Conservation (phyloP, 2,329 filamentous ascomycete species). For the Trichoderma koningii region DNA sequence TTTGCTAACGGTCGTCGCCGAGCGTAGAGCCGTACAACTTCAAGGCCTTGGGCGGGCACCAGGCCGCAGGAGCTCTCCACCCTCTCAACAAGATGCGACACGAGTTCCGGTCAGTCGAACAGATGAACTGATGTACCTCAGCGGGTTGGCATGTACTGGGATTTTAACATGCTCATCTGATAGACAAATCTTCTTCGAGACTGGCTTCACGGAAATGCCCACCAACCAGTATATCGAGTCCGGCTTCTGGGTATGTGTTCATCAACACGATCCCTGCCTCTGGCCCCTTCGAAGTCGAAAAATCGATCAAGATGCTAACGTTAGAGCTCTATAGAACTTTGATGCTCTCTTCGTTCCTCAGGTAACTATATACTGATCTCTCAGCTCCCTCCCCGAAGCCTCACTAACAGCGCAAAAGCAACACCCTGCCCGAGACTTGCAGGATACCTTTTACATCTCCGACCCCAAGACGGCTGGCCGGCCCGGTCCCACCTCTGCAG, state of each 20-base stretch:
- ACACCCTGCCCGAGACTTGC: constrained; percentile 93
- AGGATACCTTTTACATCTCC: constrained; percentile 98
- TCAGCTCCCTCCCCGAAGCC: neutral
- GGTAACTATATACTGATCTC: neutral
- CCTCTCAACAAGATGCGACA: constrained; percentile 91
- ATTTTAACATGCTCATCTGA: neutral
- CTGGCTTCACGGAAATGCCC: constrained; percentile 98
- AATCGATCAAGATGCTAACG: neutral
- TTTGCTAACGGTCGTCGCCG: neutral
- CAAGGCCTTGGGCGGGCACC: constrained; percentile 66
- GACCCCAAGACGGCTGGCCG: constrained; percentile 77
- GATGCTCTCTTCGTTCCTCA: constrained; percentile 95
- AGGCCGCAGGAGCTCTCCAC: constrained; percentile 62
- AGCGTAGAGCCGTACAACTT: constrained; percentile 66
- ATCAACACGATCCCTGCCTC: neutral
- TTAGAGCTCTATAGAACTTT: constrained; percentile 62
- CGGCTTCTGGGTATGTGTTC: constrained; percentile 72
- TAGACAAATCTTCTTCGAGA: constrained; percentile 92
- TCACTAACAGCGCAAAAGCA: constrained; percentile 51
- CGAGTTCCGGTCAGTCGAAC: constrained; percentile 67
- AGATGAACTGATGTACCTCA: accelerated
- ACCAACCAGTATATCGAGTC: constrained; percentile 93
- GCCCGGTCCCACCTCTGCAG: constrained; percentile 57
- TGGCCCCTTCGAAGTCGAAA: neutral
- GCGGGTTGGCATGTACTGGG: neutral